A percentile compares a stretch with the other conserved stretches of the same genome.
These are phyloP conservation scores for Aspergillus phoenicis DNA, from an alignment of 2,329 filamentous ascomycete genomes.

Conservation along the genomic window DNA sequence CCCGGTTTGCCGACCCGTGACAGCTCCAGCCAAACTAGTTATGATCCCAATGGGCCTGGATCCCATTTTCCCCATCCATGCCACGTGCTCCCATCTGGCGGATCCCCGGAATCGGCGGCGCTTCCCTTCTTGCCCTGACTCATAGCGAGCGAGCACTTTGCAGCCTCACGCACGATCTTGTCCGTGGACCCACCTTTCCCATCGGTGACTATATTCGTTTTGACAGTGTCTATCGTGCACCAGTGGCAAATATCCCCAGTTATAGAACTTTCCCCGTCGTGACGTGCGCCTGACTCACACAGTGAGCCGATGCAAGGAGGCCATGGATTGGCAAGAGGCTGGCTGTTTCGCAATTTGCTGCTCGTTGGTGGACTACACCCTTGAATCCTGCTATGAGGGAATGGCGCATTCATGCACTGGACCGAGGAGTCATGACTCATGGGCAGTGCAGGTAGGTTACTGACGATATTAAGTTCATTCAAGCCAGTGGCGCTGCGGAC, in stretches of 20 bases:
- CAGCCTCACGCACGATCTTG: neutral
- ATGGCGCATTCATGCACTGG: too few species aligned
- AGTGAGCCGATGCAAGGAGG: too few species aligned
- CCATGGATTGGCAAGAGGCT: too few species aligned
- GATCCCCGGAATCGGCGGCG: neutral
- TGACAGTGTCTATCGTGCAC: too few species aligned
- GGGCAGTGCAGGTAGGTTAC: too few species aligned
- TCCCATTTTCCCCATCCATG: neutral
- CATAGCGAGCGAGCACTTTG: neutral
- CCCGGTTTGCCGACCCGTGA: neutral
- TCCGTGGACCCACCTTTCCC: neutral
- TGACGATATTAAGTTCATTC: too few species aligned
- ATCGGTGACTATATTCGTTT: neutral
- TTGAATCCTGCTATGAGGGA: too few species aligned
- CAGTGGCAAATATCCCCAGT: neutral
- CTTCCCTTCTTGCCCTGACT: neutral
- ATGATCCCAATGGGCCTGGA: neutral
- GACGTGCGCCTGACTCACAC: too few species aligned
- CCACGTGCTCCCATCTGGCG: neutral
- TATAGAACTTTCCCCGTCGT: neutral
- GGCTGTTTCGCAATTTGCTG: too few species aligned
- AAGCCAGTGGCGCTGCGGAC: too few species aligned
- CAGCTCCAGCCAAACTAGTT: neutral
- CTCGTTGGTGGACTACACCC: too few species aligned
- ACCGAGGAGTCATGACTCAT: too few species aligned